Evolutionary conservation across 768 basidiomycete species (phyloP).

Genomic region (Kwoniella europaea): DNA sequence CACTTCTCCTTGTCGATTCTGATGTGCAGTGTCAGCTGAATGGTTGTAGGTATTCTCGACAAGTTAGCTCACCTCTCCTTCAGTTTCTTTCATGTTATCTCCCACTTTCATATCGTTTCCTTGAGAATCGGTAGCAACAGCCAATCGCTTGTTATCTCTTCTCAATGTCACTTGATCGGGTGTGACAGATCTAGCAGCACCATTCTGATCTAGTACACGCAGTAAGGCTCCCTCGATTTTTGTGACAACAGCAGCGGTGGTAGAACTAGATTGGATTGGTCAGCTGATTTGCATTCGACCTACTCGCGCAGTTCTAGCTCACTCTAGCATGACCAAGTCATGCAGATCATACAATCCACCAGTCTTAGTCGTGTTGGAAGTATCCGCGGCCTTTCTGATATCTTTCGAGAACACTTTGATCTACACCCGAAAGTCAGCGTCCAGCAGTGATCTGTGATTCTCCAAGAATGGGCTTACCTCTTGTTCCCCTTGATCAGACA

Average conservation of each 20-base stretch:
- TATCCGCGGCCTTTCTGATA: conserved; percentile 93
- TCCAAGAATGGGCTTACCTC: conserved; percentile 65
- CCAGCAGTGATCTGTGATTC: neutral
- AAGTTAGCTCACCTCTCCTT: conserved; percentile 71
- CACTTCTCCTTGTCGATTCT: conserved; percentile 86
- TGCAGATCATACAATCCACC: conserved; percentile 95
- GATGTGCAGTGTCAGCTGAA: conserved; percentile 16
- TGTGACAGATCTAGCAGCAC: conserved; percentile 82
- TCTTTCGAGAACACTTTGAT: conserved; percentile 98
- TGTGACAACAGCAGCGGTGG: conserved; percentile 95
- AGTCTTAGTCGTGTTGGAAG: conserved; percentile 85
- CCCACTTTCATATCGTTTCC: conserved; percentile 82
- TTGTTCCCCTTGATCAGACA: conserved; percentile 96
- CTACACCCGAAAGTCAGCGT: conserved; percentile 60
- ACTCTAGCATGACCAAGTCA: conserved; percentile 96
- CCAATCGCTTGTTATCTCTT: conserved; percentile 72
- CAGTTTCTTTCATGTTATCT: conserved; percentile 90
- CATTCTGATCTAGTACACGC: conserved; percentile 93
- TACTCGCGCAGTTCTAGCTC: conserved; percentile 55
- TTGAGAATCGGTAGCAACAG: conserved; percentile 87
- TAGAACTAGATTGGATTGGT: conserved; percentile 64
- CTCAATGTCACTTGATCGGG: conserved; percentile 95
- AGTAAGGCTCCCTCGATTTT: conserved; percentile 95
- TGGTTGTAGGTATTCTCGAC: neutral
- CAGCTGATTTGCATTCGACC: conserved; percentile 7